Conservation (phyloP, 805 yeast genomes). For the Candida ovalis region DNA sequence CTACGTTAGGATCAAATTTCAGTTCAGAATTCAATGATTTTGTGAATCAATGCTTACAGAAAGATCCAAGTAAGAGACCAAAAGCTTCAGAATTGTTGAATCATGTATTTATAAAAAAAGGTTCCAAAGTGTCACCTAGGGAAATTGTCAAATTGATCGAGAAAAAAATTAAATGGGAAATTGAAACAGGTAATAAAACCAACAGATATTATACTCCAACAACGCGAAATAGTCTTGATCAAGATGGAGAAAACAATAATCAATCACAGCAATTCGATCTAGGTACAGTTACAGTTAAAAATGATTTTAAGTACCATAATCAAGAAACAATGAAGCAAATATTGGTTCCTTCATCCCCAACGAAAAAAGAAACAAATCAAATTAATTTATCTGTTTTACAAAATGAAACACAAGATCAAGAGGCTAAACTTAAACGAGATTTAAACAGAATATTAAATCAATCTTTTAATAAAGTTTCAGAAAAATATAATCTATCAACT, state of each 20-base stretch:
- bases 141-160: constrained; percentile 37
- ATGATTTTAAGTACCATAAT: neutral
- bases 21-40: constrained; percentile 57
- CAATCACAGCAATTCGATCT: constrained; percentile 7
- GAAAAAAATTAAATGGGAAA: constrained; percentile 41
- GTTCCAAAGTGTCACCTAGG: constrained; percentile 33
- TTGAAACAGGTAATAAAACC: constrained; percentile 28
- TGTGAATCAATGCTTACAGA: constrained; percentile 63
- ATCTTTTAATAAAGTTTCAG: constrained; percentile 40
- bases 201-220: constrained; percentile 35
- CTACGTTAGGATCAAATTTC: constrained; percentile 34
- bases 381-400: neutral
- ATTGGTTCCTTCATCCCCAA: constrained; percentile 19
- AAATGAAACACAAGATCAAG: constrained; percentile 8
- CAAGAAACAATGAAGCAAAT: constrained; percentile 9
- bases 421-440: constrained; percentile 21
- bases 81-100: constrained; percentile 56
- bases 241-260: neutral
- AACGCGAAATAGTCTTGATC: neutral
- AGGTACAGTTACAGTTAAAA: constrained; percentile 10
- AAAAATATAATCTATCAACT: constrained; percentile 50
- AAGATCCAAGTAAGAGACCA: constrained; percentile 65
- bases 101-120: constrained; percentile 54
- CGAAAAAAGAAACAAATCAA: neutral
- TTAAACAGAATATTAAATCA: constrained; percentile 37